A percentile compares a stretch with the other conserved stretches of the same genome.
Conservation (phyloP, 2,329 filamentous ascomycete genomes). For the Calycina herbarum region DNA sequence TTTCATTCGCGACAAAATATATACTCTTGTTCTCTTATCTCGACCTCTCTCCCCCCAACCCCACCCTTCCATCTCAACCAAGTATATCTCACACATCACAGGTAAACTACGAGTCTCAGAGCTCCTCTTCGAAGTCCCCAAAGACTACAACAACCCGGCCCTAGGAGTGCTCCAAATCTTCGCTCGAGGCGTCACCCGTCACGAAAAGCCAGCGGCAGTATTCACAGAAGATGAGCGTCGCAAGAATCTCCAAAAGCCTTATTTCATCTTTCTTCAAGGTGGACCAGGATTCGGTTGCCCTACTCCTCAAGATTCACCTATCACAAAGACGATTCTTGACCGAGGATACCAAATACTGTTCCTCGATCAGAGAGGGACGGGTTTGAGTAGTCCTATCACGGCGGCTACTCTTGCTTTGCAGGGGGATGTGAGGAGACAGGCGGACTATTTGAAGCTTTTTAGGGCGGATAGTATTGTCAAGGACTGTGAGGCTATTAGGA, state of each 20-base stretch:
- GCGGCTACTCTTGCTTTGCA: constrained; percentile 67
- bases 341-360: constrained; percentile 83
- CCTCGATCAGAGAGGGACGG: constrained; percentile 90
- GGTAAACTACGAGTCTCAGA: constrained; percentile 77
- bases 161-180: constrained; percentile 71
- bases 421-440: constrained; percentile 67
- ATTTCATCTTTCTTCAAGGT: constrained; percentile 76
- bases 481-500: constrained; percentile 83
- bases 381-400: constrained; percentile 78
- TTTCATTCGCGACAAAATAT: not conserved
- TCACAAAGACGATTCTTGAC: constrained; percentile 70
- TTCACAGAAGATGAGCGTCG: constrained; percentile 38
- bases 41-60: constrained; percentile 11
- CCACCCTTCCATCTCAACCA: constrained; percentile 3
- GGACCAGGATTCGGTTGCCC: constrained; percentile 80
- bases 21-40: not conserved
- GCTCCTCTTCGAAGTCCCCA: constrained; percentile 81
- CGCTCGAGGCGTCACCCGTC: constrained; percentile 68
- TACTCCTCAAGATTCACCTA: constrained; percentile 70
- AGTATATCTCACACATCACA: constrained; percentile 36
- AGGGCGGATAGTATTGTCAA: constrained; percentile 87
- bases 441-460: constrained; percentile 79
- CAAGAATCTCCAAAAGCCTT: constrained; percentile 54
- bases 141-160: constrained; percentile 67
- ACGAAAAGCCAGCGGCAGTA: constrained; percentile 53